Evolutionary conservation across 768 basidiomycete species (phyloP).

Genomic region (Podaxis sp.): DNA sequence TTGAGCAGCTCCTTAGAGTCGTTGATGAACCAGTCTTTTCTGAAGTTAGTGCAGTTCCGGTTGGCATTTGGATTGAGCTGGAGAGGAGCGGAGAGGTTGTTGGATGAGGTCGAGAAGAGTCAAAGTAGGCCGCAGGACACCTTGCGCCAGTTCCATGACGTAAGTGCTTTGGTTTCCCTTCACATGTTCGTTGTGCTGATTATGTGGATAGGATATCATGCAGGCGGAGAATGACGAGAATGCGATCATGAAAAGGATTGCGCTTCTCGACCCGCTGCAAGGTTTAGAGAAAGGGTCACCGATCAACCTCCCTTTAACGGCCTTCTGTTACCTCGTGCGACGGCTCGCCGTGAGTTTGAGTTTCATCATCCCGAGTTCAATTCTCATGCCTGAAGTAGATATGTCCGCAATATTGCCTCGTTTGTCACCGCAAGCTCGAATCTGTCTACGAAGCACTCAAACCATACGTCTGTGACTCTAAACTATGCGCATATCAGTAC

Average conservation of each 20-base stretch:
- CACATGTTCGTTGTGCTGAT: not conserved
- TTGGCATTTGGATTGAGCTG: conserved; percentile 56
- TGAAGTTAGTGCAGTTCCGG: conserved; percentile 51
- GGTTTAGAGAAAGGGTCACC: conserved; percentile 28
- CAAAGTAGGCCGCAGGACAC: conserved; percentile 42
- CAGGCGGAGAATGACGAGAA: conserved; percentile 46
- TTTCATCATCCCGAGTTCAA: not conserved
- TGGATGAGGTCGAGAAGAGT: conserved; percentile 40
- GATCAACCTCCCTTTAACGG: conserved; percentile 60
- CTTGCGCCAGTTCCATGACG: conserved; percentile 29
- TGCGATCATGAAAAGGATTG: conserved; percentile 34
- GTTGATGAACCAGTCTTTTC: conserved; percentile 54
- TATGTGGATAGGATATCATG: conserved; percentile 28
- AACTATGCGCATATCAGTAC: conserved; percentile 69
- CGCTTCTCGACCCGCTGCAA: conserved; percentile 56
- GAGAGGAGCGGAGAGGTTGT: conserved; percentile 64
- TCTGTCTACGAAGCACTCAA: conserved; percentile 59
- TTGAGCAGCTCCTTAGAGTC: conserved; percentile 63
- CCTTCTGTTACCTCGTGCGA: conserved; percentile 64
- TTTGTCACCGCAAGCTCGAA: conserved; percentile 62
- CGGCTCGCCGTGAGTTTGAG: conserved; percentile 50
- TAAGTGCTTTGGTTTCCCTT: conserved; percentile 19
- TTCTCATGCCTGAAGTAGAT: conserved; percentile 36
- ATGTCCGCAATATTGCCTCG: conserved; percentile 68
- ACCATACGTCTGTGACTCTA: conserved; percentile 69